Evolutionary conservation across 202 grass and related monocot genomes (phyloP), one percentile per base, ranked within the genome.

Genomic region (Schoenoplectus tabernaemontani): DNA sequence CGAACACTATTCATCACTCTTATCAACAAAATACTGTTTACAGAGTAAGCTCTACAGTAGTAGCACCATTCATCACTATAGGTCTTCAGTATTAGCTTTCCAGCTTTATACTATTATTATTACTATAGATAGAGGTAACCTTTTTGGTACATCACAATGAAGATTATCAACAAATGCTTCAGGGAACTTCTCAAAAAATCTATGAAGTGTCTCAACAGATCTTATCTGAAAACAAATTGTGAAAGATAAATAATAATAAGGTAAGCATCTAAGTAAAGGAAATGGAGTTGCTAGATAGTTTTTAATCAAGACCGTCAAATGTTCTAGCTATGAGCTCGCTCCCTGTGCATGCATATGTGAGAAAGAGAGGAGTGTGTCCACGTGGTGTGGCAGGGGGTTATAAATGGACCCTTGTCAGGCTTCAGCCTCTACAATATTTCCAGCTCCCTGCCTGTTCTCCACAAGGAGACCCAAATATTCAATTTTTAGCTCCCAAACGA

Each of bases 151-250:
- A 63, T 51, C 23, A 67, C 86, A 66, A 78, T 97, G 89, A 85
- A 97, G 91, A 79, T 91, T 91, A 16, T 87, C 78, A 89, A 97
- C 91, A 85, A 97, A 97, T 88, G 84, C 91, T 91, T 48, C 82
- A 86, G 93, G 93, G 71, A 97, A 97, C 84, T 84, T 97, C 87
- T 93, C 93, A 74, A 97, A 97, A 46, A 91, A 90, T 85, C 75
- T 85, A 61, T 97, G 93, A 51, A 97, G 87, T 39, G 82, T 87
- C 85, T 97, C 91, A 39, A 97, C 87, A 78, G 91, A 91, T 24
- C 85, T 91, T 81, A 97, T 93, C 93, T 97, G 84, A 79, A 81
- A 74, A 86, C 37, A 54, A 36, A 83, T 13, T 36, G 76, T 46
- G 28, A 2, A 61, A 64, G 65, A 60, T n/a, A 82, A 9, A 62